A percentile compares a stretch with the other conserved stretches of the same genome.
Evolutionary conservation across 352 stramenopile species (phyloP).

Genomic region (Globisporangium alternatum): DNA sequence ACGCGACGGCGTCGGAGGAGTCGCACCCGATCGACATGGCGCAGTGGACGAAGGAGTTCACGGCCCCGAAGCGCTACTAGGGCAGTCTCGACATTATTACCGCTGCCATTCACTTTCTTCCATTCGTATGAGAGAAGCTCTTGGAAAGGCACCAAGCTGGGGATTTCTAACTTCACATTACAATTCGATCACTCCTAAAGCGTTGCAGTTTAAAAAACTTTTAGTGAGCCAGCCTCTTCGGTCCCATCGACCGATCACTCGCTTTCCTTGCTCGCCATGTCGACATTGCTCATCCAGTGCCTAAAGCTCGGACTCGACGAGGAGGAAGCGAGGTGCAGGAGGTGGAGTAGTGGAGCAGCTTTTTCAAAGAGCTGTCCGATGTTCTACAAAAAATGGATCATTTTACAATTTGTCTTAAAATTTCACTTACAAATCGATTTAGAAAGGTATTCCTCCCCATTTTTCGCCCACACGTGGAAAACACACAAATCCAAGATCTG

Average conservation of each 20-base stretch:
- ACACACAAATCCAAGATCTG: constrained; percentile 5
- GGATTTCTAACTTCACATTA: too few relatives aligned
- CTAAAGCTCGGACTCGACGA: too few relatives aligned
- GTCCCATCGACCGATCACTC: too few relatives aligned
- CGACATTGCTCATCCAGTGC: too few relatives aligned
- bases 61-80: constrained; percentile 76
- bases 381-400: background rate
- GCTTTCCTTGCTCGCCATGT: too few relatives aligned
- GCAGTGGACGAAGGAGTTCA: constrained; percentile 95
- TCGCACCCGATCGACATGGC: constrained; percentile 98
- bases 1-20: constrained; percentile 93
- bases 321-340: too few relatives aligned
- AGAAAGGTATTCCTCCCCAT: background rate
- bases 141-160: background rate
- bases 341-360: too few relatives aligned
- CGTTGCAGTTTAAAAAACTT: too few relatives aligned
- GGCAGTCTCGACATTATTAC: background rate
- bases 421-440: background rate
- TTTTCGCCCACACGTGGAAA: background rate
- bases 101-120: background rate
- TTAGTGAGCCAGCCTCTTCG: too few relatives aligned
- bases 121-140: background rate
- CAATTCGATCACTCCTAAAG: too few relatives aligned
- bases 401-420: background rate
- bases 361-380: too few relatives aligned